Conservation (phyloP, 805 yeast species). For the Candida boidinii region DNA sequence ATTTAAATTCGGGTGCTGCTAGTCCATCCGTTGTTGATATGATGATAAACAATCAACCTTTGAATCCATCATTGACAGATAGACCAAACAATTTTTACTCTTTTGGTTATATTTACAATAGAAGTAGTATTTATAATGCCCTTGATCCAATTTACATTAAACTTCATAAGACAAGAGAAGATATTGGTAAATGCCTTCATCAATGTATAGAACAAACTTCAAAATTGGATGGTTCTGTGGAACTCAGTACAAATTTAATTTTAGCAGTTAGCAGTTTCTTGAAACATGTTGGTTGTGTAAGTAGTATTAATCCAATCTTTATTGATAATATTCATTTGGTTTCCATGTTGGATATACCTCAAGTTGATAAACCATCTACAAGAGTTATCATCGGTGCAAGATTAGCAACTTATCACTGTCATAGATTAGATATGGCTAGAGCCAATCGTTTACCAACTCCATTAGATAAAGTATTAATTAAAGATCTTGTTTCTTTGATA, state of each 20-base stretch:
- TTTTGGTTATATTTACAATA: constrained; percentile 21
- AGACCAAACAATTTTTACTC: constrained; percentile 18
- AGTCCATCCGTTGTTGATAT: no score
- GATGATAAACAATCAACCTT: no score
- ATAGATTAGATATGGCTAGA: constrained; percentile 62
- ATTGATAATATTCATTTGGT: constrained; percentile 29
- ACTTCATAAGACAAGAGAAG: constrained; percentile 53
- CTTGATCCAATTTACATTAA: constrained; percentile 33
- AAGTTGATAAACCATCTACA: constrained; percentile 62
- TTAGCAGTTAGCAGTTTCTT: constrained; percentile 63
- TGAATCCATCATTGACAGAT: constrained; percentile 30
- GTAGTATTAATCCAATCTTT: constrained; percentile 18
- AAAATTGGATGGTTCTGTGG: constrained; percentile 53
- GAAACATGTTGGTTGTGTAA: constrained; percentile 21
- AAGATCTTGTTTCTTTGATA: constrained; percentile 55
- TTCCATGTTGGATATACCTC: constrained; percentile 50
- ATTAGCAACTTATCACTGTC: constrained; percentile 63
- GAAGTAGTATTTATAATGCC: constrained; percentile 15
- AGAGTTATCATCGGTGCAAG: constrained; percentile 72
- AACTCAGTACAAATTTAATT: constrained; percentile 50
- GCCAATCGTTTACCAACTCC: constrained; percentile 65
- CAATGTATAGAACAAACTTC: constrained; percentile 38
- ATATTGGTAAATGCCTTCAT: constrained; percentile 50
- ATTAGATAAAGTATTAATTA: constrained; percentile 52
- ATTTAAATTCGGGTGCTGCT: no score